These are phyloP conservation scores for Trapa incisa DNA, from an alignment of 345 rosid genomes.

Conservation along the genomic window DNA sequence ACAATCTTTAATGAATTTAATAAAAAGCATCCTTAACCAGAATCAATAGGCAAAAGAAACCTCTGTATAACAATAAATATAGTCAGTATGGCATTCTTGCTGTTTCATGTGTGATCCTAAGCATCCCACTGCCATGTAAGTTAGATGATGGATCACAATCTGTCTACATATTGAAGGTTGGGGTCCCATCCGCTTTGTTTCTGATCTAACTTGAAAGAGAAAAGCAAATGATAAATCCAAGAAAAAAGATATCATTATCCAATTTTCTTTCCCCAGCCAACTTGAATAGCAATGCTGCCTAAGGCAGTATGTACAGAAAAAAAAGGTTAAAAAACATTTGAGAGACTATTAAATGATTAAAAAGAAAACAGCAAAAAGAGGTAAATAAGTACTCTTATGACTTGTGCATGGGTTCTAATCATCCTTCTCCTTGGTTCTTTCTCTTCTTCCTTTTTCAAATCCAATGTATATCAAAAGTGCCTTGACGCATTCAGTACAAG, in stretches of 20 bases:
- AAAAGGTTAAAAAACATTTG: slow-evolving; percentile 3
- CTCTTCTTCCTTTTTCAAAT: slow-evolving; percentile 75
- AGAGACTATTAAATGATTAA: neutral
- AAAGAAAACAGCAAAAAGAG: neutral
- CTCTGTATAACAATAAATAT: too few species aligned
- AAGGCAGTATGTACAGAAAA: neutral
- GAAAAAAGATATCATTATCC: slow-evolving; percentile 23
- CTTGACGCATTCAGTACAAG: slow-evolving; percentile 95
- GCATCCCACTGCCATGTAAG: neutral
- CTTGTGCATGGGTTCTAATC: slow-evolving; percentile 97
- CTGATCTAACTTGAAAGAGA: neutral
- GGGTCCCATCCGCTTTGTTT: neutral
- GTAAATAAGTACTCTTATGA: slow-evolving; percentile 48
- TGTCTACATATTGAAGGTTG: neutral
- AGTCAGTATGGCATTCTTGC: too few species aligned
- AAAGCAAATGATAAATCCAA: neutral
- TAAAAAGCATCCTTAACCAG: too few species aligned
- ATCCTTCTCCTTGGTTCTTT: slow-evolving; percentile 54
- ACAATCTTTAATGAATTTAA: neutral
- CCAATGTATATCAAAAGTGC: slow-evolving; percentile 92
- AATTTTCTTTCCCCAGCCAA: slow-evolving; percentile 67
- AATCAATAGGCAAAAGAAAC: too few species aligned
- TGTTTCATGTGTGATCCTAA: neutral
- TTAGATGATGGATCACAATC: neutral
- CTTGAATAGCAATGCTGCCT: slow-evolving; percentile 91